Base-by-base conservation (phyloP, 495 filamentous ascomycete genomes). In the Xanthoparmelia taractica region DNA sequence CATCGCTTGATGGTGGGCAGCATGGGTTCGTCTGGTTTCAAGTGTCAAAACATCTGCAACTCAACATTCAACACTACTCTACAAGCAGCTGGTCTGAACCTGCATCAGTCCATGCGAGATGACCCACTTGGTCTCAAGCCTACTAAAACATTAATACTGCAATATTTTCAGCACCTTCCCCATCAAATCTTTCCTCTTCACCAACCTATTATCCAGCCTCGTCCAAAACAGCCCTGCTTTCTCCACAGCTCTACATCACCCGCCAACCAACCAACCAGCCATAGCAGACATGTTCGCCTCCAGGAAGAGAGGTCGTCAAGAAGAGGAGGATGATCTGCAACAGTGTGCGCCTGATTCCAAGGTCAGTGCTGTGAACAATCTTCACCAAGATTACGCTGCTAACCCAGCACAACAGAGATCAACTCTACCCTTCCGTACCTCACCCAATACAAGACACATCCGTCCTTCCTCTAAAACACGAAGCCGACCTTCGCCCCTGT, bases 401-500 rank as follows among this genome's bases (percentile, higher is more conserved):
- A 12, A 65, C n/a, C 17, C 12, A 27, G n/a, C 10, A 6, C 47
- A 23, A 23, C 29, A 78, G 75, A 77, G 54, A 43, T 57, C 59
- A n/a, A 61, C 72, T n/a, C 61, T 78, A 41, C 66, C 76, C 29
- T 70, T 78, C 61, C 75, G 72, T 23, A 71, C 70, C 15, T 73
- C 74, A 29, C 71, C 69, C 12, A 67, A 60, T 56, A 63, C 45
- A 8, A 61, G 63, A 37, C 69, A 69, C 43, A 61, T 56, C 40
- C 64, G 60, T 18, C 43, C 59, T n/a, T 54, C 64, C 31, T 66
- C 62, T 18, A 64, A 69, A 40, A 57, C 69, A 17, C 61, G 66
- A 36, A 40, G 66, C n/a, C 56, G 65, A 27, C 61, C 62, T 33
- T 23, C 64, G 15, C 70, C 66, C 12, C 50, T 69, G 37, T 69